phyloP scores from a whole-genome alignment of 148 eudicot genomes.

The Persicaria tinctoria region DNA sequence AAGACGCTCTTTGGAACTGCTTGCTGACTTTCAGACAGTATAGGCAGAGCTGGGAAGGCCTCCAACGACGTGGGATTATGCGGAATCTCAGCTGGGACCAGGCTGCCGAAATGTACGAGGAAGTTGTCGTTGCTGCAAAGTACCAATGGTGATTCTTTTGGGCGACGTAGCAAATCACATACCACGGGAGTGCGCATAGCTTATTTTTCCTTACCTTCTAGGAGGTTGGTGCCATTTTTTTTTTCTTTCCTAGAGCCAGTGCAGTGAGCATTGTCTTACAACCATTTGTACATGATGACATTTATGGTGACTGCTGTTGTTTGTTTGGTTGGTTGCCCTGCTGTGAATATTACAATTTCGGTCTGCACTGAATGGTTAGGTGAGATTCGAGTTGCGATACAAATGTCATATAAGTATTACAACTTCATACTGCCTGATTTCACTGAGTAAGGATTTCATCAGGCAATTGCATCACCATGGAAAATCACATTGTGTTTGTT shows the following conservation, averaged over 20 bases:
- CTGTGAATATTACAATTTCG: no score
- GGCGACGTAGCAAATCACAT: not conserved
- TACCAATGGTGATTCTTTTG: conserved; percentile 59
- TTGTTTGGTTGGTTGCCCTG: no score
- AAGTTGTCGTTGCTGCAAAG: conserved; percentile 88
- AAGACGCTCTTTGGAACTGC: conserved; percentile 76
- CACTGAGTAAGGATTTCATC: no score
- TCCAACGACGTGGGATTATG: conserved; percentile 75
- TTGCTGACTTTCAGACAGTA: conserved; percentile 60
- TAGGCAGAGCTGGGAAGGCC: conserved; percentile 70
- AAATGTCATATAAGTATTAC: no score
- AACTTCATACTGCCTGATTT: no score
- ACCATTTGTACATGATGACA: not conserved
- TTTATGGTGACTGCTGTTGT: no score
- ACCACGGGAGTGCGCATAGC: not conserved
- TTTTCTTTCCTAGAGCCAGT: not conserved
- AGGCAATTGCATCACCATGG: no score
- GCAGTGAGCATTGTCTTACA: not conserved
- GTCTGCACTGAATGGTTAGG: no score
- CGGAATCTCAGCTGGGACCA: conserved; percentile 85
- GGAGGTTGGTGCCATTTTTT: not conserved
- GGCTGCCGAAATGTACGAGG: conserved; percentile 70
- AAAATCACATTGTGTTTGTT: no score
- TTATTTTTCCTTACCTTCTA: not conserved
- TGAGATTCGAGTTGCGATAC: no score